These are phyloP conservation scores for Hamiltosporidium magnivora DNA, from an alignment of 371 early-diverging fungal species.

Conservation along the genomic window DNA sequence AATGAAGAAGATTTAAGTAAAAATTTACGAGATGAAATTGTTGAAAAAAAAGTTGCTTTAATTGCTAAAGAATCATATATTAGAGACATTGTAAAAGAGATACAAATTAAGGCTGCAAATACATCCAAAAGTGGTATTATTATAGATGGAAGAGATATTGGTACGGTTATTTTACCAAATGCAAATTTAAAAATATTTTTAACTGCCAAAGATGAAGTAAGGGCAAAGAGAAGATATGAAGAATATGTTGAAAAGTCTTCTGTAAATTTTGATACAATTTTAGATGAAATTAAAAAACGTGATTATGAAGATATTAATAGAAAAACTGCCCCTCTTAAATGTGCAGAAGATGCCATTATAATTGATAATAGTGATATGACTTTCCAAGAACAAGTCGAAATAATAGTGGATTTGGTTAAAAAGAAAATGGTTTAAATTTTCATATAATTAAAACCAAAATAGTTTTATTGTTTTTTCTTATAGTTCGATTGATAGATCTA, in stretches of 20 bases:
- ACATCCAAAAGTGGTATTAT: slow-evolving; percentile 60
- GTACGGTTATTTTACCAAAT: slow-evolving; percentile 69
- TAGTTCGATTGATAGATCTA: too few species aligned
- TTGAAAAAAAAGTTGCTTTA: slow-evolving; percentile 61
- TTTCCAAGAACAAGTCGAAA: slow-evolving; percentile 64
- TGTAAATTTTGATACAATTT: slow-evolving; percentile 27
- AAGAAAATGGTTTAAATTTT: too few species aligned
- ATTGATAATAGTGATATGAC: slow-evolving; percentile 66
- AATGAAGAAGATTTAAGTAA: slow-evolving; percentile 60
- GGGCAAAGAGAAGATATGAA: slow-evolving; percentile 66
- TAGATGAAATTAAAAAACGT: slow-evolving; percentile 55
- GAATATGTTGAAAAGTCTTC: slow-evolving; percentile 54
- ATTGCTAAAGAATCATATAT: slow-evolving; percentile 63
- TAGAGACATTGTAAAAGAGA: slow-evolving; percentile 59
- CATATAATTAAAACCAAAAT: too few species aligned
- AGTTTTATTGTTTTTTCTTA: too few species aligned
- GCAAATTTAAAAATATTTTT: slow-evolving; percentile 76
- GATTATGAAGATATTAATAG: slow-evolving; percentile 67
- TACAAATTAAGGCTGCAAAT: slow-evolving; percentile 59
- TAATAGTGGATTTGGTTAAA: slow-evolving; percentile 58
- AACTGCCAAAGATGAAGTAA: slow-evolving; percentile 61
- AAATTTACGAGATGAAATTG: slow-evolving; percentile 60
- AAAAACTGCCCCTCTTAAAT: slow-evolving; percentile 63
- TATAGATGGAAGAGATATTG: slow-evolving; percentile 84
- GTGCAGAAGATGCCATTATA: slow-evolving; percentile 66